Conservation (phyloP, 2,329 filamentous ascomycete genomes). For the Pleoardoris graminearum region DNA sequence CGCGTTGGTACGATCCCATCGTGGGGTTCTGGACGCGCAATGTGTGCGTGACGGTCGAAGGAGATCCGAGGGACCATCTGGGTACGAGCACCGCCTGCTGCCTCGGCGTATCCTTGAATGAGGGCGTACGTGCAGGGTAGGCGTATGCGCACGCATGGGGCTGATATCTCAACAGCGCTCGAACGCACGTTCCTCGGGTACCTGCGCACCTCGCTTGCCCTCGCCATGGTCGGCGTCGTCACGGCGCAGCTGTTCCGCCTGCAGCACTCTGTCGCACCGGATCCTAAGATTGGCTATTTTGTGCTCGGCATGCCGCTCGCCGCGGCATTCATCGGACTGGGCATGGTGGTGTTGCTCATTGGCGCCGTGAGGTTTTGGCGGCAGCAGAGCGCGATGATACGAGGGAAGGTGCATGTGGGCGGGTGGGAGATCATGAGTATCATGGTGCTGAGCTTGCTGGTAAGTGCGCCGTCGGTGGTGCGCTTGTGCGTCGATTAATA, state of each 20-base stretch:
- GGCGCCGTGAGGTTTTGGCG: slow-evolving; percentile 64
- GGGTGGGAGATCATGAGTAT: slow-evolving; percentile 62
- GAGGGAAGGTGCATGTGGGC: slow-evolving; percentile 60
- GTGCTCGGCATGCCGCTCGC: slow-evolving; percentile 64
- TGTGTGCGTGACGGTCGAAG: slow-evolving; percentile 55
- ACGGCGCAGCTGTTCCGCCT: slow-evolving; percentile 70
- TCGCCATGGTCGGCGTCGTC: slow-evolving; percentile 68
- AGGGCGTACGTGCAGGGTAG: too few species aligned
- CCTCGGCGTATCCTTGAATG: neutral
- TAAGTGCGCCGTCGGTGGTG: slow-evolving; percentile 45
- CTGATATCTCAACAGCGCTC: slow-evolving; percentile 59
- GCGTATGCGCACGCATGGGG: too few species aligned
- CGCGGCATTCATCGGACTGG: slow-evolving; percentile 53
- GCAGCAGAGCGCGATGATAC: slow-evolving; percentile 61
- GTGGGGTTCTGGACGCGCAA: slow-evolving; percentile 55
- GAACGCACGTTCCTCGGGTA: slow-evolving; percentile 76
- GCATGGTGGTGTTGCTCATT: slow-evolving; percentile 55
- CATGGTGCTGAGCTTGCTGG: slow-evolving; percentile 51
- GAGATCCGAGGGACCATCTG: slow-evolving; percentile 59
- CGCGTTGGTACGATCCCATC: slow-evolving; percentile 45
- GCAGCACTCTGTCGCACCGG: slow-evolving; percentile 53
- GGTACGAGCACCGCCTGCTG: too few species aligned
- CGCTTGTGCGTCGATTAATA: slow-evolving; percentile 3
- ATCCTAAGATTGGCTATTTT: slow-evolving; percentile 60
- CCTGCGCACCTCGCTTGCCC: slow-evolving; percentile 68